These are phyloP conservation scores for Myriosclerotinia curreyana DNA, from an alignment of 2,329 filamentous ascomycete genomes.

Conservation along the genomic window DNA sequence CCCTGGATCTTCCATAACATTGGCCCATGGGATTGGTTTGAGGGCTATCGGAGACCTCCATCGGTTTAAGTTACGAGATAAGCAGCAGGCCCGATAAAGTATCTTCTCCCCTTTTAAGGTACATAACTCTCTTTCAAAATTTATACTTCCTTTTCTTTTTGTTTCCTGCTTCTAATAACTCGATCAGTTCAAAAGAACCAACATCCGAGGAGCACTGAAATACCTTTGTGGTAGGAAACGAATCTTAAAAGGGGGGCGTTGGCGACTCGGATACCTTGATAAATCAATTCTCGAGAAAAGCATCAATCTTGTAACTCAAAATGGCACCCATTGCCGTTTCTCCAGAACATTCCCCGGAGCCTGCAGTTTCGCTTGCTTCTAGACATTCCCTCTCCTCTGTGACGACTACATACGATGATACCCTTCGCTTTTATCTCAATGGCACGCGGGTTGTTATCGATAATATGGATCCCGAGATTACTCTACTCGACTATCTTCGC, in stretches of 20 bases:
- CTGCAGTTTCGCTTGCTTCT: conserved; percentile 33
- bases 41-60: conserved; percentile 21
- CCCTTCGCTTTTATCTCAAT: conserved; percentile 89
- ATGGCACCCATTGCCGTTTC: conserved; percentile 59
- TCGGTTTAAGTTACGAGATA: conserved; percentile 13
- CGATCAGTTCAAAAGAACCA: neutral
- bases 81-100: conserved; percentile 19
- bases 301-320: neutral
- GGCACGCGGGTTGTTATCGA: conserved; percentile 86
- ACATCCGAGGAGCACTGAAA: neutral
- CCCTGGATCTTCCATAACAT: neutral
- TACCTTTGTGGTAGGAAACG: neutral
- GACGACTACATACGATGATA: conserved; percentile 79
- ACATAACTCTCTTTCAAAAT: neutral
- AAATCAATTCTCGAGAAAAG: neutral
- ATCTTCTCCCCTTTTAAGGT: neutral
- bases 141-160: neutral
- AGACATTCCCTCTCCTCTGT: conserved; percentile 53
- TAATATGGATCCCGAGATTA: conserved; percentile 84
- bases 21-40: neutral
- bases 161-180: neutral
- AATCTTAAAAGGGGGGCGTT: neutral
- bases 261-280: neutral
- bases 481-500: conserved; percentile 86
- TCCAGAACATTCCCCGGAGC: conserved; percentile 41